A percentile compares a stretch with the other conserved stretches of the same genome.
Evolutionary conservation across 768 basidiomycete genomes (phyloP).

Genomic region (Leccinum pellstonianum): DNA sequence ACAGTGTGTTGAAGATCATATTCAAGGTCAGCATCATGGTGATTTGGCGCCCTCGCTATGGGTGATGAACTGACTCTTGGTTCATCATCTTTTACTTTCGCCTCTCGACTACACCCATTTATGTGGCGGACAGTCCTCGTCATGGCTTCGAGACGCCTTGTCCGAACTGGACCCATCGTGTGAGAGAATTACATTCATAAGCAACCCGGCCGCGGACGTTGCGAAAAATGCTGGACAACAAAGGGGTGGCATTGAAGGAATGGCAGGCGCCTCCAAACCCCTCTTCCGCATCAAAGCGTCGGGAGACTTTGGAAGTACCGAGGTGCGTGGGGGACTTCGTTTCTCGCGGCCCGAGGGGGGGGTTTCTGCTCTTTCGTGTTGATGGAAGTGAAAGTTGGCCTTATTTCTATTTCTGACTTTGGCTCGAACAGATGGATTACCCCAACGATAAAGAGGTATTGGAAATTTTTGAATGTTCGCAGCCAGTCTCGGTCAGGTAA

Average conservation of each 20-base stretch:
- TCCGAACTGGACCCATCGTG: conserved; percentile 89
- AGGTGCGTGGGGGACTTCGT: conserved; percentile 45
- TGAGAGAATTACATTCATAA: conserved; percentile 80
- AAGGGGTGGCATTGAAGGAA: conserved; percentile 10
- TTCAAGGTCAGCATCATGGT: conserved; percentile 57
- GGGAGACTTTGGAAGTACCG: conserved; percentile 82
- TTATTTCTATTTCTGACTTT: background rate
- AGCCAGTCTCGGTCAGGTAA: conserved; percentile 69
- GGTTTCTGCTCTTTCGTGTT: background rate
- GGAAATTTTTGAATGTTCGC: conserved; percentile 82
- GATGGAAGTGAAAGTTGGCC: background rate
- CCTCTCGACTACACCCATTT: background rate
- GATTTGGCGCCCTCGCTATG: background rate
- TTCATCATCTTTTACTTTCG: background rate
- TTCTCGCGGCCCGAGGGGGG: background rate
- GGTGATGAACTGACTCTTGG: background rate
- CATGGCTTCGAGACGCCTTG: conserved; percentile 91
- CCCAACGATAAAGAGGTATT: conserved; percentile 90
- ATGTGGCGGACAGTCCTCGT: conserved; percentile 54
- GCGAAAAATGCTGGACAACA: conserved; percentile 9
- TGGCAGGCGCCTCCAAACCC: conserved; percentile 37
- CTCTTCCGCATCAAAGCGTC: conserved; percentile 79
- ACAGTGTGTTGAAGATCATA: conserved; percentile 76
- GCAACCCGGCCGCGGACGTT: conserved; percentile 54
- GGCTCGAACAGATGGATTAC: conserved; percentile 80